These are phyloP conservation scores for Penicillium silybi DNA, from an alignment of 495 filamentous ascomycete species.

Conservation along the genomic window DNA sequence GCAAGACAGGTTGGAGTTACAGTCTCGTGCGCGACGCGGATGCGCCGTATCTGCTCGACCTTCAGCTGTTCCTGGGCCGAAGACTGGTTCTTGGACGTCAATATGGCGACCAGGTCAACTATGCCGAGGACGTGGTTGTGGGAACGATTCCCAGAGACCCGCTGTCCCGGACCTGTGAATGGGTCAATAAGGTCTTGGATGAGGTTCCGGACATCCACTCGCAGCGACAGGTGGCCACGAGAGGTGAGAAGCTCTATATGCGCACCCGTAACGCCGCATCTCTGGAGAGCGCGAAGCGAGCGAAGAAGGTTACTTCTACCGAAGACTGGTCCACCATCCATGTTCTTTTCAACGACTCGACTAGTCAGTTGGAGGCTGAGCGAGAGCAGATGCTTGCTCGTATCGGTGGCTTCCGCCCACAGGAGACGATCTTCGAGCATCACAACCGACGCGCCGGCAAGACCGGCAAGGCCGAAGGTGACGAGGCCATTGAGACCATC, in stretches of 20 bases:
- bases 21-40: slow-evolving; percentile 82
- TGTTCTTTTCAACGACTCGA: slow-evolving; percentile 68
- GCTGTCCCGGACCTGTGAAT: slow-evolving; percentile 71
- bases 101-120: slow-evolving; percentile 55
- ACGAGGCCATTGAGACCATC: slow-evolving; percentile 77
- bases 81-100: slow-evolving; percentile 66
- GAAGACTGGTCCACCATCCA: slow-evolving; percentile 68
- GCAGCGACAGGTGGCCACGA: slow-evolving; percentile 68
- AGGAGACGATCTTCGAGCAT: slow-evolving; percentile 93
- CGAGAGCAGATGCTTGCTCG: slow-evolving; percentile 80
- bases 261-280: slow-evolving; percentile 87
- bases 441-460: slow-evolving; percentile 63
- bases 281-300: slow-evolving; percentile 76
- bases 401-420: slow-evolving; percentile 80
- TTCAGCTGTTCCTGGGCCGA: slow-evolving; percentile 90
- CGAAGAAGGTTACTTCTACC: slow-evolving; percentile 66
- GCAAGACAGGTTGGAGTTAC: slow-evolving; percentile 89
- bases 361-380: slow-evolving; percentile 59
- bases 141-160: slow-evolving; percentile 66
- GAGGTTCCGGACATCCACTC: slow-evolving; percentile 69
- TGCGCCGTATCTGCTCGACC: slow-evolving; percentile 82
- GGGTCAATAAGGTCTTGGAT: slow-evolving; percentile 68
- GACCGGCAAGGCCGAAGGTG: slow-evolving; percentile 28
- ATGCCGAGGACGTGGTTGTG: slow-evolving; percentile 73
- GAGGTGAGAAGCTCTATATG: slow-evolving; percentile 89